Evolutionary conservation across 139 green algal species (phyloP), one percentile per base, ranked within the genome.

Genomic region (Raphidocelis subcapitata): DNA sequence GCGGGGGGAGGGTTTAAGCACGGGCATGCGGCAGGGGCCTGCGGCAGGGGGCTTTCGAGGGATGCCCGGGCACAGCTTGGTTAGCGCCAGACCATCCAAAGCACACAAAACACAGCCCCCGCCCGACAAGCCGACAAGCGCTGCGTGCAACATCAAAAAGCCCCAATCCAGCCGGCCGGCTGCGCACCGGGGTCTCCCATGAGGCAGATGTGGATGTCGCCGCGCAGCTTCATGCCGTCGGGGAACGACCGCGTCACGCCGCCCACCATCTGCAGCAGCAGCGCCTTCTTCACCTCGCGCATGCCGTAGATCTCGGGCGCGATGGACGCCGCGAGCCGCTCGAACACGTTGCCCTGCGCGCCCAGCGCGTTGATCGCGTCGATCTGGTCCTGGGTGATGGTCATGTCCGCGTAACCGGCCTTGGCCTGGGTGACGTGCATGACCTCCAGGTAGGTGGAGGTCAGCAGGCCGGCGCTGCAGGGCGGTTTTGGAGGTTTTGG

Each of bases 171-270:
- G n/a, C n/a, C n/a, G n/a, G n/a, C n/a, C n/a, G n/a, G n/a, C 23
- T 29, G 15, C 23, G 15, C 47, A 71, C 65, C 96, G 10, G 96
- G 96, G 78, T 99, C 96, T 28, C 96, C 96, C 96, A 99, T 99
- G 44, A 99, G 88, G 89, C 96, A 99, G 37, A 96, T 66, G 76
- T 99, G 96, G 47, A 98, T 87, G 85, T 99, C 95, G 0, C 96
- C 96, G 3, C 95, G 83, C 74, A 98, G 84, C 85, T 95, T 96
- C 87, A 99, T 97, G 73, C 96, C 95, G 82, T 98, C 96, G 1
- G 77, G 72, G 62, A 97, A 88, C 26, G 83, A 49, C 28, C 86
- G 86, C 5, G 83, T 92, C 16, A 88, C 79, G 28, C 87, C 96
- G 28, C 95, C 95, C 62, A 99, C 95, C 88, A 99, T 92, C 61